phyloP scores from a whole-genome alignment of 116 monocot species.

The Posidonia oceanica region DNA sequence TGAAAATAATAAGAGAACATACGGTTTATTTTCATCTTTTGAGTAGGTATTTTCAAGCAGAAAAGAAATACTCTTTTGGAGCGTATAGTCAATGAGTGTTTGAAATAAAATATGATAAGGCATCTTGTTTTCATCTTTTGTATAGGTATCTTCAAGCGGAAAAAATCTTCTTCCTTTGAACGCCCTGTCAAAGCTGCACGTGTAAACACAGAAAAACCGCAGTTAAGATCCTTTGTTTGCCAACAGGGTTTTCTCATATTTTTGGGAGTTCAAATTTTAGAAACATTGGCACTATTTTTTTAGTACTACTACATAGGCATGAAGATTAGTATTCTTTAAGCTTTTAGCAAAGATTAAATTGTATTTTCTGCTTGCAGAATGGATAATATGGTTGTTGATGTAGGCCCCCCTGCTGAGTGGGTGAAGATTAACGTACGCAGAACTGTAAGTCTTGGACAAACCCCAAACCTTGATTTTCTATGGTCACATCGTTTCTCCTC shows the following conservation, averaged over 20 bases:
- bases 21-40: too few relatives aligned
- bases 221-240: conserved; percentile 31
- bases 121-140: neutral
- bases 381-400: conserved; percentile 67
- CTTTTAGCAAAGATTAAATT: neutral
- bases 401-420: conserved; percentile 87
- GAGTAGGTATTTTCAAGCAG: too few relatives aligned
- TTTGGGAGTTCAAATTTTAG: neutral
- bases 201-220: conserved; percentile 33
- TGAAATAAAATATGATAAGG: neutral
- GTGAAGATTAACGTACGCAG: conserved; percentile 90
- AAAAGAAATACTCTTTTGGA: too few relatives aligned
- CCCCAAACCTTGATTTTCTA: neutral
- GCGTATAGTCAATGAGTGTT: too few relatives aligned
- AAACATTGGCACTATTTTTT: neutral
- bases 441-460: conserved; percentile 39
- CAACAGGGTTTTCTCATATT: neutral
- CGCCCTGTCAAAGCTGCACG: conserved; percentile 41
- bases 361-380: conserved; percentile 30
- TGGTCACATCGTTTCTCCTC: neutral
- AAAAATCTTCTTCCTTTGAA: conserved; percentile 54
- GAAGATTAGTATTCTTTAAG: neutral
- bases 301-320: neutral
- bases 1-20: too few relatives aligned
- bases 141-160: conserved; percentile 60